Conservation (phyloP, 139 green algal genomes). For the Nannochloris sp. region DNA sequence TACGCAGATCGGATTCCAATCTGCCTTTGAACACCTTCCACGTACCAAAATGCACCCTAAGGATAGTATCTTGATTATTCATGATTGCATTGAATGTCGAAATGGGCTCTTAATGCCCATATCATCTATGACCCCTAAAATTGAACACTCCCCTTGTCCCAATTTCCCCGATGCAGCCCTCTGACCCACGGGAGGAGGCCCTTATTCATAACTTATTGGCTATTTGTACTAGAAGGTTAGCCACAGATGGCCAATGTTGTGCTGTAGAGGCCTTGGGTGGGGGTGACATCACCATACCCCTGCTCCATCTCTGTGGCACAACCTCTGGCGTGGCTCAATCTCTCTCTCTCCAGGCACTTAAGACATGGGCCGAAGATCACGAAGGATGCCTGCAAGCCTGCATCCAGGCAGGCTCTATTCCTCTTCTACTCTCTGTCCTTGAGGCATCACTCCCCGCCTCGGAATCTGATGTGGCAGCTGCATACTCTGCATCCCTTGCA, state of each 20-base stretch:
- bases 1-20: not conserved
- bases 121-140: not conserved
- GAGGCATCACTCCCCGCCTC: not conserved
- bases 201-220: not conserved
- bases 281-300: not conserved
- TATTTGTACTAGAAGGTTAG: not conserved
- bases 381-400: not conserved
- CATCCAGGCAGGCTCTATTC: not conserved
- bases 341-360: not conserved
- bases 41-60: not conserved
- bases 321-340: not conserved
- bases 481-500: not conserved
- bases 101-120: too few relatives aligned
- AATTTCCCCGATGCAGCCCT: not conserved
- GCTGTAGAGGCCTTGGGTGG: not conserved
- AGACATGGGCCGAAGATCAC: not conserved
- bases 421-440: not conserved
- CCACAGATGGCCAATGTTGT: too few relatives aligned
- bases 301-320: not conserved
- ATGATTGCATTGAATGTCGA: not conserved
- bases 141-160: not conserved
- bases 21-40: not conserved
- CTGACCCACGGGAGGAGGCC: not conserved
- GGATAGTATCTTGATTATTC: not conserved
- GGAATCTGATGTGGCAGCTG: not conserved